These are phyloP conservation scores for Kwoniella newhampshirensis DNA, from an alignment of 768 basidiomycete genomes.

Conservation along the genomic window DNA sequence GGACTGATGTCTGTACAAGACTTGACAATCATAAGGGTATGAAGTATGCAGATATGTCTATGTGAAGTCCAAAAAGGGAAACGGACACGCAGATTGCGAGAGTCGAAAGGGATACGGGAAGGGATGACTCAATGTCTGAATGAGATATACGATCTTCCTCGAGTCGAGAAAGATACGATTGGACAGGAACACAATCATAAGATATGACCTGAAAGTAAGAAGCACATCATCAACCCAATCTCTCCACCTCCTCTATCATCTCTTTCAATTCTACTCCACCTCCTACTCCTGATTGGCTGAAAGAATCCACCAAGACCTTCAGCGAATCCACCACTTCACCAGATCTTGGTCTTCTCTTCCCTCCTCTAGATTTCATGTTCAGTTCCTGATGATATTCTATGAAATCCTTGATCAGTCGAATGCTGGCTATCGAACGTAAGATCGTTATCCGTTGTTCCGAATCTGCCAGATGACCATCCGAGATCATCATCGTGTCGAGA, in stretches of 20 bases:
- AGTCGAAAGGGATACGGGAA: too few species aligned
- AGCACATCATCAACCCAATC: background rate
- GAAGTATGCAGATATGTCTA: too few species aligned
- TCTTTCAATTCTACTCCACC: background rate
- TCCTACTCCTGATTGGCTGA: slow-evolving; percentile 2
- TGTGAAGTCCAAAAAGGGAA: too few species aligned
- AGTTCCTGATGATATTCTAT: slow-evolving; percentile 7
- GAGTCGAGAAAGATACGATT: background rate
- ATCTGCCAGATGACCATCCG: background rate
- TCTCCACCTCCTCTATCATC: slow-evolving; percentile 5
- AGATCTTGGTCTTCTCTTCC: slow-evolving; percentile 9
- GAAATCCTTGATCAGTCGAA: slow-evolving; percentile 7
- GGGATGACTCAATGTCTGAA: too few species aligned
- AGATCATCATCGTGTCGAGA: background rate
- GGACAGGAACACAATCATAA: background rate
- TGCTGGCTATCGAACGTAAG: background rate
- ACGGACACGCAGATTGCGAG: too few species aligned
- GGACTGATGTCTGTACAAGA: too few species aligned
- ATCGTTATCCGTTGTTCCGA: background rate
- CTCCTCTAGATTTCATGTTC: background rate
- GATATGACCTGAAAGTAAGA: too few species aligned
- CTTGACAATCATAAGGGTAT: too few species aligned
- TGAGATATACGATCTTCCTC: too few species aligned
- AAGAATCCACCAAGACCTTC: background rate
- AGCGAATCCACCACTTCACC: slow-evolving; percentile 9